Evolutionary conservation across 768 basidiomycete species (phyloP), one percentile per base, ranked within the genome.

Genomic region (Lentinula guzmanii): DNA sequence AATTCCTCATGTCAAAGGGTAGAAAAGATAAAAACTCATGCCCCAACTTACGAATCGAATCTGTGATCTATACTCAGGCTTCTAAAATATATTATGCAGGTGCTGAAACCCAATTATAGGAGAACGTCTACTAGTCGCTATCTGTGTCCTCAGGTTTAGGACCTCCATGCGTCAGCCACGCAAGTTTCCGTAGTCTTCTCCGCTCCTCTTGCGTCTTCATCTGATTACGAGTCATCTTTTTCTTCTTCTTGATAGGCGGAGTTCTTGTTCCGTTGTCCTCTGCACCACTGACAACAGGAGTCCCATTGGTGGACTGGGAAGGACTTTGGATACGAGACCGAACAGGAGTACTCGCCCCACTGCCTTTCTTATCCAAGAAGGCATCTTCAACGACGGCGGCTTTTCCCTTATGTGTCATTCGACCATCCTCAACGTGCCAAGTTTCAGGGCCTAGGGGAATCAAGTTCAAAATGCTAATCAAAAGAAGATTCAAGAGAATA

Each of bases 141-240:
- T 93, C 90, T 9, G 87, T 93, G 65, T 93, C 90, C 70, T 92
- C 90, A 62, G 90, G 90, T 67, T 86, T 89, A 50, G 85, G 82
- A 3, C 94, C 94, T 58, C 94, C 94, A 68, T 83, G 83, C 33
- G 80, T 86, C 62, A 96, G 77, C 94, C 94, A 96, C 60, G 83
- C 77, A 62, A 95, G 70, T 77, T 93, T 93, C 68, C 93, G 82
- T 69, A 86, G 70, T 69, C 87, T 80, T 70, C 91, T 81, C 63
- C 95, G 81, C 73, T 95, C 95, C 72, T 95, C 94, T 73, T 85
- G 87, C 5, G 83, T 92, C 74, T 98, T 98, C 64, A 89, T 28
- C 72, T 96, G 91, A 74, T 94, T 94, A 52, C 91, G 83, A n/a
- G 91, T 93, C 71, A 80, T 42, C 77, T 94, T 96, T 81, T 96